A percentile compares a stretch with the other conserved stretches of the same genome.
Evolutionary conservation across 768 basidiomycete genomes (phyloP).

Genomic region (Amanita brunnescens): DNA sequence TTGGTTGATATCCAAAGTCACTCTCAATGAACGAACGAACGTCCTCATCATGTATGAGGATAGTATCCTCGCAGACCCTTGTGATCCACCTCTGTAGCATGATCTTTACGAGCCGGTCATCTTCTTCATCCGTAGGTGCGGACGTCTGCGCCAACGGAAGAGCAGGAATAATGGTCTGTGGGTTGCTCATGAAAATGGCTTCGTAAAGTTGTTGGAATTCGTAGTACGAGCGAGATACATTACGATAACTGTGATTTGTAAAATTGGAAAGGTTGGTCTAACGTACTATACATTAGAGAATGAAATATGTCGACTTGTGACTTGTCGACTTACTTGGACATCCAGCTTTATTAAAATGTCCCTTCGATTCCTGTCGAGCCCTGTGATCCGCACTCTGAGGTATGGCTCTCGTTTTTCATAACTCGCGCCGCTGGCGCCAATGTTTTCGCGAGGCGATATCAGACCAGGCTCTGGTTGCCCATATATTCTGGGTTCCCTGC

Average conservation of each 20-base stretch:
- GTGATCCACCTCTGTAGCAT: constrained; percentile 95
- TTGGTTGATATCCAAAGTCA: constrained; percentile 94
- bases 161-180: constrained; percentile 94
- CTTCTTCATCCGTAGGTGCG: constrained; percentile 96
- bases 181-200: constrained; percentile 79
- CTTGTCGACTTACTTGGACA: constrained; percentile 62
- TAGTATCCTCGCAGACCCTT: constrained; percentile 86
- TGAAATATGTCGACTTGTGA: not conserved
- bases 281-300: constrained; percentile 1
- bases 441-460: constrained; percentile 62
- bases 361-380: constrained; percentile 88
- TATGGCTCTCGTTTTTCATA: constrained; percentile 78
- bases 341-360: constrained; percentile 93
- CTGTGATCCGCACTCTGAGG: constrained; percentile 82
- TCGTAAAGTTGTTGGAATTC: constrained; percentile 96
- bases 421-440: constrained; percentile 57
- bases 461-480: constrained; percentile 80
- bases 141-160: constrained; percentile 95
- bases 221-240: constrained; percentile 89
- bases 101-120: constrained; percentile 90
- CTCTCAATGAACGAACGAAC: constrained; percentile 92
- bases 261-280: constrained; percentile 95
- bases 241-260: constrained; percentile 80
- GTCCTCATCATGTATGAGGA: constrained; percentile 86
- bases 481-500: constrained; percentile 79